Base-by-base conservation (phyloP, 371 early-diverging fungal species). In the Apophysomyces ossiformis region DNA sequence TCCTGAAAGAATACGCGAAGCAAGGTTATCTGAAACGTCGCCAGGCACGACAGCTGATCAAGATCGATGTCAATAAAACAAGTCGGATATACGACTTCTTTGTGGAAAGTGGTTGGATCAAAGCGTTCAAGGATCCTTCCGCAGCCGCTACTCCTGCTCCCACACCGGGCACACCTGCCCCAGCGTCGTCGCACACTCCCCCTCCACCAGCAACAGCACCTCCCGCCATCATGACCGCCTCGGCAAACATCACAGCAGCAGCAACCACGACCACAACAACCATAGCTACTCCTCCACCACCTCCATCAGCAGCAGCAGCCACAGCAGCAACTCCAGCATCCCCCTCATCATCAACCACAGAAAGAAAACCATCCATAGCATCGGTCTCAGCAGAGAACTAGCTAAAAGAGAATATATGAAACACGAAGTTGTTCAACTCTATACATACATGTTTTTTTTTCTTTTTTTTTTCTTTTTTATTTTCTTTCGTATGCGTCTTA, bases 1-100 rank as follows among this genome's bases (percentile, higher is more conserved):
- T 96, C 58, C 73, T 98, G 26, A 85, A 89, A 38, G 96, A 95
- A 71, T 93, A 91, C 73, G 89, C 90, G 4, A 86, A 87, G 2
- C 81, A 77, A 36, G 97, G 97, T 1, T 74, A 67, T 4, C 77
- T 97, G 67, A 85, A 86, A 67, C 83, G 92, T 45, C 81, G 92
- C 56, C 88, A 91, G 66, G 94, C 94, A 2, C 77, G 94, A 21
- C 85, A 88, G 50, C 71, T 96, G 59, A 86, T 95, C 73, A 92
- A 91, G 78, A 93, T 97, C 64, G 96, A 96, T 69, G 92, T 89
- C 6, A 91, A 91, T 81, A 96, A 95, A 75, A 91, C 93, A 0
- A 85, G 86, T 66, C 72, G 85, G 65, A 86, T 97, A 7, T 96
- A 91, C 67, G 95, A 97, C 68, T 96, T 96, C 69, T 96, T 96